Evolutionary conservation across 176 grass and related monocot genomes (phyloP).

Genomic region (Tillandsia leiboldiana): DNA sequence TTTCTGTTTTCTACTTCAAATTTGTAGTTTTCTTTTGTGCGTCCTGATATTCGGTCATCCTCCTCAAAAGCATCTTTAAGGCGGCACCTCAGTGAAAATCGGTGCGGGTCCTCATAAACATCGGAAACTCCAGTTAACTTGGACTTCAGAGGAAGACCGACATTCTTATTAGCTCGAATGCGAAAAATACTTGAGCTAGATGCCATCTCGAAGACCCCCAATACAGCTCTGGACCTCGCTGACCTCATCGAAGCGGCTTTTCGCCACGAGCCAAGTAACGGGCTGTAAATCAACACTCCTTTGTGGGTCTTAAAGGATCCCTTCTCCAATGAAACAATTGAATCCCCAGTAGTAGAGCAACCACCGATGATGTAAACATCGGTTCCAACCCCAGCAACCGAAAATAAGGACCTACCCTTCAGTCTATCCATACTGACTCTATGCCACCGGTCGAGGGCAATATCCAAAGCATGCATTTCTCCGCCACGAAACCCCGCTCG

Average conservation of each 20-base stretch:
- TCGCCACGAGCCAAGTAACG: conserved; percentile 44
- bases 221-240: conserved; percentile 46
- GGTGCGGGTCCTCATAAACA: conserved; percentile 70
- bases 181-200: conserved; percentile 36
- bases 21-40: background rate
- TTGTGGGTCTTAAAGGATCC: conserved; percentile 51
- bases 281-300: conserved; percentile 56
- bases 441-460: conserved; percentile 47
- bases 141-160: conserved; percentile 22
- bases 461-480: conserved; percentile 64
- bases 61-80: conserved; percentile 55
- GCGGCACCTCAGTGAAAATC: conserved; percentile 45
- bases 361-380: conserved; percentile 70
- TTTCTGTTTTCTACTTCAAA: background rate
- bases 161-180: conserved; percentile 10
- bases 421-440: conserved; percentile 30
- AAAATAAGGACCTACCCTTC: conserved; percentile 47
- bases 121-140: conserved; percentile 47
- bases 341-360: conserved; percentile 22
- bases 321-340: conserved; percentile 10
- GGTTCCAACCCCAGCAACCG: conserved; percentile 39
- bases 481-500: conserved; percentile 41
- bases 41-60: conserved; percentile 13
- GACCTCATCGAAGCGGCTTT: conserved; percentile 63
- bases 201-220: conserved; percentile 67